These are phyloP conservation scores for Umbelopsis sp. DNA, from an alignment of 192 early-diverging fungal species.

Conservation along the genomic window DNA sequence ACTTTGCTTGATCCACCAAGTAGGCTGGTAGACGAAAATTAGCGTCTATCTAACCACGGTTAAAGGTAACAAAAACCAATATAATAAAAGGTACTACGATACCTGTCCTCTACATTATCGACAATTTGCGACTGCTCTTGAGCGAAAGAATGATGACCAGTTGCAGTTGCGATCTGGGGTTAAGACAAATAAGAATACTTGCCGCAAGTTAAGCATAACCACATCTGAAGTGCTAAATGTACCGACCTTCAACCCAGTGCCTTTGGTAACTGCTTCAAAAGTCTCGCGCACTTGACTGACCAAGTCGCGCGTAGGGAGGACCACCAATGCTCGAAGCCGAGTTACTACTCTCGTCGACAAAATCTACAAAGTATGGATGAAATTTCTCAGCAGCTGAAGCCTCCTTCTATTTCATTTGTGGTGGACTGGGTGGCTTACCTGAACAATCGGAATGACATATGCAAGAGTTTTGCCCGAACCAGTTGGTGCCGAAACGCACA, in stretches of 20 bases:
- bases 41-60: neutral
- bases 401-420: too few species aligned
- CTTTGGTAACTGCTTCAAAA: constrained; percentile 75
- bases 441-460: constrained; percentile 93
- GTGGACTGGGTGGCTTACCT: constrained; percentile 41
- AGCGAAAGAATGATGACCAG: constrained; percentile 77
- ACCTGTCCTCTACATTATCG: constrained; percentile 30
- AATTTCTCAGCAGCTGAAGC: neutral
- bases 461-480: constrained; percentile 97
- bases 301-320: constrained; percentile 93
- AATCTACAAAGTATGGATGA: constrained; percentile 38
- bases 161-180: constrained; percentile 60
- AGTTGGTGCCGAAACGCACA: constrained; percentile 94
- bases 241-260: constrained; percentile 65
- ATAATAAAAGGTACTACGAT: neutral
- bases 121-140: constrained; percentile 66
- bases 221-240: neutral
- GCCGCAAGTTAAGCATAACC: too few species aligned
- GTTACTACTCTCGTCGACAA: constrained; percentile 73
- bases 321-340: constrained; percentile 83
- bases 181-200: neutral
- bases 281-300: constrained; percentile 86
- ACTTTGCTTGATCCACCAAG: constrained; percentile 68
- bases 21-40: constrained; percentile 15
- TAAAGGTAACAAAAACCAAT: too few species aligned